Percentiles rank a stretch among this genome's conserved stretches.
Evolutionary conservation across 2,329 filamentous ascomycete species (phyloP).

Genomic region (Gnomoniopsis sp.): DNA sequence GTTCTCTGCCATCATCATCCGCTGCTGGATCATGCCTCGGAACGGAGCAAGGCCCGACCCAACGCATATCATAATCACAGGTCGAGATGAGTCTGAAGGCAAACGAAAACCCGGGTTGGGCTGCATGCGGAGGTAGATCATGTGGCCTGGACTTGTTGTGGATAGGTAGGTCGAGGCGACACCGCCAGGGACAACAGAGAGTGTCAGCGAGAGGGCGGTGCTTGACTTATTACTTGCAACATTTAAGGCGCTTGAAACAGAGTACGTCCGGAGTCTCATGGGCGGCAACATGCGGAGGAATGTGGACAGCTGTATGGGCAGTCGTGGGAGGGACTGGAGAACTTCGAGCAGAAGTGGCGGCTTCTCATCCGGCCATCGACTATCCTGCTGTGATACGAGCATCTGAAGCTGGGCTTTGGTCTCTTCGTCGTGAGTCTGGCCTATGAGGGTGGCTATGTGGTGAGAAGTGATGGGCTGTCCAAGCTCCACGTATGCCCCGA

Average conservation of each 20-base stretch:
- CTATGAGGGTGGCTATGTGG: background rate
- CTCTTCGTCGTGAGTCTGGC: background rate
- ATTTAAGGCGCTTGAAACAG: too few relatives aligned
- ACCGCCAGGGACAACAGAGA: background rate
- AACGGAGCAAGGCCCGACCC: background rate
- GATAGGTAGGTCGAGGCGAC: conserved; percentile 1
- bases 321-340: too few relatives aligned
- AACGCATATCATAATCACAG: background rate
- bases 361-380: too few relatives aligned
- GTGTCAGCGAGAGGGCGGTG: background rate
- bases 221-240: background rate
- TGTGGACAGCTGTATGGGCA: too few relatives aligned
- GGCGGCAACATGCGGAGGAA: too few relatives aligned
- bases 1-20: background rate
- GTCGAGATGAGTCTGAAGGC: background rate
- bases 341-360: too few relatives aligned
- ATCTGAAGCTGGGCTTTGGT: background rate
- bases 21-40: background rate
- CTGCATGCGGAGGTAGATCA: background rate
- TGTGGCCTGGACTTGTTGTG: background rate
- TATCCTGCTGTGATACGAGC: too few relatives aligned
- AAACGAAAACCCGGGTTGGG: background rate
- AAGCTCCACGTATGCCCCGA: conserved; percentile 1
- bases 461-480: background rate
- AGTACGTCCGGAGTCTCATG: too few relatives aligned